phyloP scores from a whole-genome alignment of 1,284 basidiomycete species.

The Trametes pubescens region DNA sequence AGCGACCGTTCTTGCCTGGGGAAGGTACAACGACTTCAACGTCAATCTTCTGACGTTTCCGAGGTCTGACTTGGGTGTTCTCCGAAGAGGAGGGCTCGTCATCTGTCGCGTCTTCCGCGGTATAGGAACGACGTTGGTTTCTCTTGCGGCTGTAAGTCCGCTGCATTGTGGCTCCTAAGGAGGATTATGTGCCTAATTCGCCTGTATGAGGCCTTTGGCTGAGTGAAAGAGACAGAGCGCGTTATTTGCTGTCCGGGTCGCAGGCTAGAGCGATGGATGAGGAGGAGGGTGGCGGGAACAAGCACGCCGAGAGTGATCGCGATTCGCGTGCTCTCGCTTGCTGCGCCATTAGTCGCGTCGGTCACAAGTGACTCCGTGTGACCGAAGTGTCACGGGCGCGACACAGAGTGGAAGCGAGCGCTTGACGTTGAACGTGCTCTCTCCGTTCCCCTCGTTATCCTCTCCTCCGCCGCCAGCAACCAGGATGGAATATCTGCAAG shows the following conservation, averaged over 20 bases:
- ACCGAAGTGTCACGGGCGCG: slow-evolving; percentile 27
- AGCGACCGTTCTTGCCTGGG: background rate
- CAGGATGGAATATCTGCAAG: slow-evolving; percentile 62
- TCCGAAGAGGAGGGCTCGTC: slow-evolving; percentile 13
- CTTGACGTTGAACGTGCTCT: slow-evolving; percentile 12
- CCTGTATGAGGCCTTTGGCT: too few relatives aligned
- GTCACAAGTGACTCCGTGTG: slow-evolving; percentile 26
- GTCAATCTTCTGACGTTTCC: slow-evolving; percentile 39
- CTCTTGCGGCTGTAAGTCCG: slow-evolving; percentile 37
- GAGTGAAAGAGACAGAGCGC: background rate
- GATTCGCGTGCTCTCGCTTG: slow-evolving; percentile 8
- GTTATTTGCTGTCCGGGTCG: background rate
- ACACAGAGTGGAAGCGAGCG: slow-evolving; percentile 13
- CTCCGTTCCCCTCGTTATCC: slow-evolving; percentile 9
- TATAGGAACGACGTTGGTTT: slow-evolving; percentile 31
- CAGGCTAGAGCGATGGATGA: background rate
- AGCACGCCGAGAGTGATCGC: slow-evolving; percentile 11
- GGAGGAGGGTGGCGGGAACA: background rate
- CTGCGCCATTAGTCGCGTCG: slow-evolving; percentile 26
- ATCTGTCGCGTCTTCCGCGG: slow-evolving; percentile 15
- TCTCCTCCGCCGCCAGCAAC: slow-evolving; percentile 7
- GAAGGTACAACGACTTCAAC: slow-evolving; percentile 27
- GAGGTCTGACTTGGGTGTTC: slow-evolving; percentile 20
- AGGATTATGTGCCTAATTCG: background rate
- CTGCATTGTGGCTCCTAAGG: slow-evolving; percentile 26